phyloP scores from a whole-genome alignment of 371 early-diverging fungal species.

The Rhizopus microsporus region DNA sequence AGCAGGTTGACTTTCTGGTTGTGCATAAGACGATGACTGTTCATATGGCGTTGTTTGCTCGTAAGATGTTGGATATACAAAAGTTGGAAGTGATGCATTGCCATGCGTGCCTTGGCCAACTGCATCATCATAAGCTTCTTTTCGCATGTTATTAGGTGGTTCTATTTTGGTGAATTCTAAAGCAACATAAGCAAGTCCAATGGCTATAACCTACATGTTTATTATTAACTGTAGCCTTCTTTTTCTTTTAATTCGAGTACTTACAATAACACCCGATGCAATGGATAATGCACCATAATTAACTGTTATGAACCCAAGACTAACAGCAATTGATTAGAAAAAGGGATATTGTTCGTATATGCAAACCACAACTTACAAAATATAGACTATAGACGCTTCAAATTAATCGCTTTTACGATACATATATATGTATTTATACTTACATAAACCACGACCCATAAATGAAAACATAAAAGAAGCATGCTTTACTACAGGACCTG shows the following conservation, averaged over 20 bases:
- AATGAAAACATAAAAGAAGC: constrained; percentile 38
- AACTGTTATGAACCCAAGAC: constrained; percentile 26
- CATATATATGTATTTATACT: neutral
- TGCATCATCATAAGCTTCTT: constrained; percentile 23
- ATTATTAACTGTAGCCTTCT: neutral
- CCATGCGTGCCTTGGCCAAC: constrained; percentile 10
- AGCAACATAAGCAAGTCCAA: constrained; percentile 21
- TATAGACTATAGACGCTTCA: constrained; percentile 8
- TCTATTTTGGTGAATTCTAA: constrained; percentile 23
- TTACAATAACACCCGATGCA: constrained; percentile 31
- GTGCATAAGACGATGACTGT: no score
- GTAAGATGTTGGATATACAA: neutral
- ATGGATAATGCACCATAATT: constrained; percentile 19
- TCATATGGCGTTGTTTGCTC: no score
- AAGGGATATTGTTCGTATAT: neutral
- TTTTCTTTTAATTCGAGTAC: neutral
- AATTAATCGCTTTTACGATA: no score
- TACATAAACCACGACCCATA: constrained; percentile 23
- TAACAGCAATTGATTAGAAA: neutral
- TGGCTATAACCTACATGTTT: constrained; percentile 11
- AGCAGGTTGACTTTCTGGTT: no score
- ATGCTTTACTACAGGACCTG: constrained; percentile 27
- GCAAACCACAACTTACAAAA: constrained; percentile 10
- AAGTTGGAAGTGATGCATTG: constrained; percentile 3
- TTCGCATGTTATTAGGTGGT: constrained; percentile 26